Conservation (phyloP, 2,329 filamentous ascomycete genomes). For the Ustilaginoidea virens region DNA sequence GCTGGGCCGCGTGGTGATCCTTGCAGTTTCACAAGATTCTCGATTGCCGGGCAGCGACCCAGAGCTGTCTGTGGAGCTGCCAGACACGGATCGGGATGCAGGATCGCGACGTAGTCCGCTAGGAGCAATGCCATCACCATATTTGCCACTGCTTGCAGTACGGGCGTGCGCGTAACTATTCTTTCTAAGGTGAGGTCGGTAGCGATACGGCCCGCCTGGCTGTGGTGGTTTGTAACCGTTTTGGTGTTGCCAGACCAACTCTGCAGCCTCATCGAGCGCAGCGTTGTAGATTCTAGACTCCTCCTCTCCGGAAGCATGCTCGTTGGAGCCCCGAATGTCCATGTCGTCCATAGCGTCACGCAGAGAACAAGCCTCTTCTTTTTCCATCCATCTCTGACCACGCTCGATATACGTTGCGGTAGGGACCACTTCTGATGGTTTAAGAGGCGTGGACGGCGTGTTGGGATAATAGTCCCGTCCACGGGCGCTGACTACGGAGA, state of each 20-base stretch:
- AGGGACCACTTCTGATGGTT: conserved; percentile 45
- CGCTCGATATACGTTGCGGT: conserved; percentile 58
- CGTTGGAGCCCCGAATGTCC: conserved; percentile 32
- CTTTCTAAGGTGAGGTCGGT: conserved; percentile 53
- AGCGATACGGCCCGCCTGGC: conserved; percentile 48
- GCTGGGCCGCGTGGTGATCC: conserved; percentile 6
- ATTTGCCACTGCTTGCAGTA: conserved; percentile 39
- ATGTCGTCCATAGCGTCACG: conserved; percentile 61
- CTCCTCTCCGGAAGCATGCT: conserved; percentile 23
- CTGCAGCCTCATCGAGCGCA: conserved; percentile 61
- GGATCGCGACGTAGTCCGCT: conserved; percentile 30
- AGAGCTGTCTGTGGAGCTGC: conserved; percentile 35
- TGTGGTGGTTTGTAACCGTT: conserved; percentile 32
- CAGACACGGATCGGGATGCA: conserved; percentile 30
- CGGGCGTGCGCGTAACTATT: conserved; percentile 56
- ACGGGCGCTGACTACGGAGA: conserved; percentile 27
- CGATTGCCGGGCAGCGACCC: conserved; percentile 18
- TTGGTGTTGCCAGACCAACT: conserved; percentile 64
- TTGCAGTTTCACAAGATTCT: conserved; percentile 11
- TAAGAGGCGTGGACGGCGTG: conserved; percentile 27
- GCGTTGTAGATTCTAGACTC: conserved; percentile 53
- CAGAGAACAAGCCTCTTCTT: conserved; percentile 57
- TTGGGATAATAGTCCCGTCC: conserved; percentile 38
- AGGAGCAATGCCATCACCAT: conserved; percentile 22
- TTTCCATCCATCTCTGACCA: conserved; percentile 65